phyloP scores from a whole-genome alignment of 2,329 filamentous ascomycete species.

The Monosporascus sp. region DNA sequence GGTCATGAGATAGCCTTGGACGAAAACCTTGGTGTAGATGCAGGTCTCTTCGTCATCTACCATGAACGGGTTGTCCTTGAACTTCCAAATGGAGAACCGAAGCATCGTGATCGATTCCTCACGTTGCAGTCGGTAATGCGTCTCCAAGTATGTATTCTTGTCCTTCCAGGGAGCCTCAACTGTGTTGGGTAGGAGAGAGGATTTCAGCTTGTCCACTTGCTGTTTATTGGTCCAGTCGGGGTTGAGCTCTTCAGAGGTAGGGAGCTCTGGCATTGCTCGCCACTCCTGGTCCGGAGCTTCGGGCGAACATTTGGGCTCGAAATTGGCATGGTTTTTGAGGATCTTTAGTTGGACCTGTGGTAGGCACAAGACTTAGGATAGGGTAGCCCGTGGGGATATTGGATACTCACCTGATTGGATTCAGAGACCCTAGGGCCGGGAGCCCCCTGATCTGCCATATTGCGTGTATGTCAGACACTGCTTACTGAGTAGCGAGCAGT shows the following conservation, averaged over 20 bases:
- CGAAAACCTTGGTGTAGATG: slow-evolving; percentile 67
- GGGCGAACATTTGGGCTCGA: slow-evolving; percentile 1
- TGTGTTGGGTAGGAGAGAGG: slow-evolving; percentile 45
- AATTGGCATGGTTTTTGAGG: slow-evolving; percentile 14
- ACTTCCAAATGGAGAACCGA: slow-evolving; percentile 57
- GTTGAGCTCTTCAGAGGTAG: slow-evolving; percentile 48
- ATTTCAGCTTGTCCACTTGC: slow-evolving; percentile 17
- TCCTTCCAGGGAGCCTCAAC: slow-evolving; percentile 52
- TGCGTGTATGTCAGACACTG: no score
- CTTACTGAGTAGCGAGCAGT: no score
- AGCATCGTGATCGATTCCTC: slow-evolving; percentile 69
- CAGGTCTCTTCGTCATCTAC: slow-evolving; percentile 52
- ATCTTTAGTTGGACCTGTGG: slow-evolving; percentile 6
- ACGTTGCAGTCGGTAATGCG: slow-evolving; percentile 70
- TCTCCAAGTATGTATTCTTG: slow-evolving; percentile 61
- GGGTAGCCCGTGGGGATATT: no score
- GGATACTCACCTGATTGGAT: no score
- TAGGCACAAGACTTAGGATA: no score
- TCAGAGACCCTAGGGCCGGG: no score
- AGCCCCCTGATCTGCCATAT: no score
- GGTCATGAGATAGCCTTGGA: slow-evolving; percentile 60
- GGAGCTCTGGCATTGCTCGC: slow-evolving; percentile 47
- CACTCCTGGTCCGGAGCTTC: slow-evolving; percentile 18
- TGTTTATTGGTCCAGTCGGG: slow-evolving; percentile 18
- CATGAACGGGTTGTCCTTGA: slow-evolving; percentile 47